Percentiles rank a stretch among this genome's conserved stretches.
These are phyloP conservation scores for Funneliformis caledonium DNA, from an alignment of 371 early-diverging fungal genomes.

Conservation along the genomic window DNA sequence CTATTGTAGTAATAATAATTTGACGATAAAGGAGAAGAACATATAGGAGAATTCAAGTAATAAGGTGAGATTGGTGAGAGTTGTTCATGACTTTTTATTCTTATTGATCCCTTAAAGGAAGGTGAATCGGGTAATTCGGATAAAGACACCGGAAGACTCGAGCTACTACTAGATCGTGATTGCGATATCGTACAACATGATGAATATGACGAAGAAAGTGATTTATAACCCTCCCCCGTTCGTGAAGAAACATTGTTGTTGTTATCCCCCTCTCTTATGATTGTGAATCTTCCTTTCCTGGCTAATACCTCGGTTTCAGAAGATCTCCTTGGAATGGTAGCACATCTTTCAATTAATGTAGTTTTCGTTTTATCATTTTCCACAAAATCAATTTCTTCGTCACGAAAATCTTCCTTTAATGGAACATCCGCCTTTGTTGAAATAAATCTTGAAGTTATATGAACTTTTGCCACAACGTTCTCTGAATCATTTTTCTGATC, in stretches of 20 bases:
- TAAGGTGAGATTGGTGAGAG: neutral
- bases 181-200: neutral
- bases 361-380: neutral
- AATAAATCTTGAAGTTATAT: neutral
- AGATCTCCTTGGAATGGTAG: neutral
- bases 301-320: neutral
- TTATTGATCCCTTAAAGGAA: neutral
- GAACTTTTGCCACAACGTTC: neutral
- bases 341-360: neutral
- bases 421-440: neutral
- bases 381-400: neutral
- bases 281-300: neutral
- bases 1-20: neutral
- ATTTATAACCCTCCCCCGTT: neutral
- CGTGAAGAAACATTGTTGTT: neutral
- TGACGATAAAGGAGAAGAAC: neutral
- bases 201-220: neutral
- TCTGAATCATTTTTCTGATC: neutral
- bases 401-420: neutral
- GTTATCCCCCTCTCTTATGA: neutral
- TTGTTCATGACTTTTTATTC: neutral
- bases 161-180: neutral
- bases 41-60: neutral
- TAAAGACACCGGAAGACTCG: neutral
- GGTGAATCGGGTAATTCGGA: neutral